Conservation (phyloP, 148 eudicot species). For the Rheum nobile region DNA sequence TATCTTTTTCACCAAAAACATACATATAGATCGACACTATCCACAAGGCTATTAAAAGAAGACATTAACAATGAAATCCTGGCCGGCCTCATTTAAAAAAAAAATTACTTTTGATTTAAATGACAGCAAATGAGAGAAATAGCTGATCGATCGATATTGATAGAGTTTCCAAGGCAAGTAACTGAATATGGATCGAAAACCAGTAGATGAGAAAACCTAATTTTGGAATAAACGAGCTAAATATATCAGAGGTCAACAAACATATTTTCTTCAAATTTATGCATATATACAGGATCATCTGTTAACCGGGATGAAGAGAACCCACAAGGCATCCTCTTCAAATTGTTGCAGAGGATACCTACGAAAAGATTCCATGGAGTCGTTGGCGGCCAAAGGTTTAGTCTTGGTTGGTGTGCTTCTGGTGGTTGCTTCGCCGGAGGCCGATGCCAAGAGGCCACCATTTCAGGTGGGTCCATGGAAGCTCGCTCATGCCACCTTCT, state of each 20-base stretch:
- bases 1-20: too few species aligned
- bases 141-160: too few species aligned
- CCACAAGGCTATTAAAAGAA: too few species aligned
- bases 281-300: not conserved
- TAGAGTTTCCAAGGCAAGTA: not conserved
- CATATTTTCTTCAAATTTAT: not conserved
- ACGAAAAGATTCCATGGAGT: conserved; percentile 15
- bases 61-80: too few species aligned
- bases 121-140: not conserved
- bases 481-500: conserved; percentile 66
- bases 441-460: conserved; percentile 22
- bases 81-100: too few species aligned
- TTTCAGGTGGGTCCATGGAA: conserved; percentile 52
- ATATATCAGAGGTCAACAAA: not conserved
- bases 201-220: not conserved
- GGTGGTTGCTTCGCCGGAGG: conserved; percentile 3
- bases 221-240: not conserved
- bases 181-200: not conserved
- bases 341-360: not conserved
- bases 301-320: not conserved
- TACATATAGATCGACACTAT: too few species aligned
- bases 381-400: not conserved
- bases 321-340: not conserved
- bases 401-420: conserved; percentile 10
- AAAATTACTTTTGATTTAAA: too few species aligned